Conservation (phyloP, 1,284 basidiomycete genomes). For the Microstroma glucosiphilum region DNA sequence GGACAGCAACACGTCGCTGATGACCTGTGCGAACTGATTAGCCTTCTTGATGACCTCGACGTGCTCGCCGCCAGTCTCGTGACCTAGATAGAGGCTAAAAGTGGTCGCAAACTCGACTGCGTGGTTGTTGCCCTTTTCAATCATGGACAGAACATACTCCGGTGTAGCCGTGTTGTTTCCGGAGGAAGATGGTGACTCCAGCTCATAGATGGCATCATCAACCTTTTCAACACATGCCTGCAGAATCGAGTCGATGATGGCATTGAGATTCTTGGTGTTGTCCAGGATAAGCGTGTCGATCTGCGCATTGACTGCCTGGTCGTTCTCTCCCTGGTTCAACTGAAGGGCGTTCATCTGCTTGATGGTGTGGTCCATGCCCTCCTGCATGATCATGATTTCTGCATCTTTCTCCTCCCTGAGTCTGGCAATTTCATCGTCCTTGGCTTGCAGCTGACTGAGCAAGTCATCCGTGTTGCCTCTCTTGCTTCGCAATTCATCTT, state of each 20-base stretch:
- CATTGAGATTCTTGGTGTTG: constrained; percentile 93
- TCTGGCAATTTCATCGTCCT: constrained; percentile 68
- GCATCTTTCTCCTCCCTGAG: constrained; percentile 91
- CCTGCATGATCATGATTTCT: constrained; percentile 90
- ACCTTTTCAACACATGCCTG: constrained; percentile 90
- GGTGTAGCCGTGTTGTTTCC: constrained; percentile 95
- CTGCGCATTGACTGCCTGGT: constrained; percentile 85
- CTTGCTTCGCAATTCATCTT: constrained; percentile 80
- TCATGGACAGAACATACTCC: constrained; percentile 95
- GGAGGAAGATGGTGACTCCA: constrained; percentile 86
- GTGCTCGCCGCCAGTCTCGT: constrained; percentile 83
- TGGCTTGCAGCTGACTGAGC: constrained; percentile 68
- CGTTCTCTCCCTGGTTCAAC: constrained; percentile 75
- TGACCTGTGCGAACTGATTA: constrained; percentile 89
- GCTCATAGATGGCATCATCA: constrained; percentile 92
- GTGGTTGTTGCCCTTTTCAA: constrained; percentile 89
- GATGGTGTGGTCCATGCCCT: constrained; percentile 89
- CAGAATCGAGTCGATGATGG: constrained; percentile 96
- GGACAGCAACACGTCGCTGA: constrained; percentile 84
- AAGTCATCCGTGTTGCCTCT: constrained; percentile 68
- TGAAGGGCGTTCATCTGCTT: constrained; percentile 81
- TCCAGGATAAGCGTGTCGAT: constrained; percentile 96
- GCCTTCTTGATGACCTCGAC: constrained; percentile 97
- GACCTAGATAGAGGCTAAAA: constrained; percentile 83
- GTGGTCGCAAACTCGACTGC: constrained; percentile 92